phyloP scores from a whole-genome alignment of 2,329 filamentous ascomycete species.

The Fusarium clavum region DNA sequence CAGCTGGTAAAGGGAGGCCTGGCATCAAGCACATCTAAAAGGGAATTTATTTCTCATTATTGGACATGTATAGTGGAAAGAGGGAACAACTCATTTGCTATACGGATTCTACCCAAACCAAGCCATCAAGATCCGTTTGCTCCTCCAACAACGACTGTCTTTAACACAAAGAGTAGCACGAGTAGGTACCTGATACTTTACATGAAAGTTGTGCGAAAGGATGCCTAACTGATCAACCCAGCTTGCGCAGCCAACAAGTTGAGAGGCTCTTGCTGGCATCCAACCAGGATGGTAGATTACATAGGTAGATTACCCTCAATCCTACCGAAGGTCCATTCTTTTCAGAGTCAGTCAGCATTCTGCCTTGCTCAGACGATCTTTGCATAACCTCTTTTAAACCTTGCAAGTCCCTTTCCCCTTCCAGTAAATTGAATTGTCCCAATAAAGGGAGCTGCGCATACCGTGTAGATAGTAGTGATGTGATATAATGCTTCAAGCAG shows the following conservation, averaged over 20 bases:
- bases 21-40: neutral
- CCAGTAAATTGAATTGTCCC: neutral
- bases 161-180: neutral
- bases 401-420: neutral
- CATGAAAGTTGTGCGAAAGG: slow-evolving; percentile 1
- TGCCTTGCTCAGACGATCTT: neutral
- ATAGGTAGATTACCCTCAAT: neutral
- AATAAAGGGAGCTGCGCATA: neutral
- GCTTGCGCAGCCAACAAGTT: neutral
- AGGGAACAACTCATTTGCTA: neutral
- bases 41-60: too few relatives aligned
- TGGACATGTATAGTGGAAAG: neutral
- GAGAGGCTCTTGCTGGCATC: neutral
- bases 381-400: neutral
- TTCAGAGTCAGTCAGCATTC: neutral
- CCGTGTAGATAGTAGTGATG: neutral
- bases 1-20: neutral
- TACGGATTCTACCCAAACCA: neutral
- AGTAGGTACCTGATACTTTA: neutral
- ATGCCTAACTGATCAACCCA: slow-evolving; percentile 15
- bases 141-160: neutral
- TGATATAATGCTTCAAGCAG: neutral
- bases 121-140: neutral
- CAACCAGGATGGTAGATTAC: neutral
- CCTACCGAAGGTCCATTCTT: neutral